These are phyloP conservation scores for Stagonosporopsis vannaccii DNA, from an alignment of 2,329 filamentous ascomycete species.

Conservation along the genomic window DNA sequence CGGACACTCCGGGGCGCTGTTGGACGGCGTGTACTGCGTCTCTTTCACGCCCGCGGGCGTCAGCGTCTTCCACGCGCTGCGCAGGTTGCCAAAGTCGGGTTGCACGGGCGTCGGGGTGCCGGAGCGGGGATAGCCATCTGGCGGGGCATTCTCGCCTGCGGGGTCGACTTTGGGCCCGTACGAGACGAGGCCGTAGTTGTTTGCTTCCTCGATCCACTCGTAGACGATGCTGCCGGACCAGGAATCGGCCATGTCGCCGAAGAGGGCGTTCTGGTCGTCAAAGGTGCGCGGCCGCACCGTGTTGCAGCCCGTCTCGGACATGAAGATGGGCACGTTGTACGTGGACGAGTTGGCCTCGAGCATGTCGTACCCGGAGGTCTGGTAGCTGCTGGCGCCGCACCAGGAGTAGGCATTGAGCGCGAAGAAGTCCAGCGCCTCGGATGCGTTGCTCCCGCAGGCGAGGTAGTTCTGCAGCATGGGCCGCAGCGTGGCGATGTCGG, in stretches of 20 bases:
- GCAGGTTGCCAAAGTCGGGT: slow-evolving; percentile 82
- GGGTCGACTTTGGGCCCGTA: slow-evolving; percentile 70
- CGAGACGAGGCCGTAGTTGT: slow-evolving; percentile 80
- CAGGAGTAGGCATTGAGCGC: slow-evolving; percentile 82
- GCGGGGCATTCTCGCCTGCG: slow-evolving; percentile 54
- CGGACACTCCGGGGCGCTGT: slow-evolving; percentile 73
- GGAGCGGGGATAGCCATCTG: slow-evolving; percentile 72
- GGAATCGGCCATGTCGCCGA: slow-evolving; percentile 75
- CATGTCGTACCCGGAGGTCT: slow-evolving; percentile 71
- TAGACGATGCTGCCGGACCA: slow-evolving; percentile 85
- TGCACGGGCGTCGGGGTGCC: slow-evolving; percentile 76
- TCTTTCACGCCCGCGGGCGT: slow-evolving; percentile 72
- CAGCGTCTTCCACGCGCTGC: slow-evolving; percentile 76
- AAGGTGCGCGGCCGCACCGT: slow-evolving; percentile 67
- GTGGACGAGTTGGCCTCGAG: slow-evolving; percentile 73
- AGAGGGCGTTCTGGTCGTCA: slow-evolving; percentile 77
- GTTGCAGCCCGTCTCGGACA: slow-evolving; percentile 89
- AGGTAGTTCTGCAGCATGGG: slow-evolving; percentile 76
- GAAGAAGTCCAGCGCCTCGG: slow-evolving; percentile 81
- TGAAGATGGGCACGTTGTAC: slow-evolving; percentile 66
- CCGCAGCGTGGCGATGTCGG: slow-evolving; percentile 76
- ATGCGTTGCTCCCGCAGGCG: slow-evolving; percentile 73
- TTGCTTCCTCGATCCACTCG: slow-evolving; percentile 87
- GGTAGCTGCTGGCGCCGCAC: slow-evolving; percentile 60
- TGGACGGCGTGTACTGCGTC: slow-evolving; percentile 69